Evolutionary conservation across 352 stramenopile species (phyloP), one percentile per base, ranked within the genome.

Genomic region (Pythium aristosporum): DNA sequence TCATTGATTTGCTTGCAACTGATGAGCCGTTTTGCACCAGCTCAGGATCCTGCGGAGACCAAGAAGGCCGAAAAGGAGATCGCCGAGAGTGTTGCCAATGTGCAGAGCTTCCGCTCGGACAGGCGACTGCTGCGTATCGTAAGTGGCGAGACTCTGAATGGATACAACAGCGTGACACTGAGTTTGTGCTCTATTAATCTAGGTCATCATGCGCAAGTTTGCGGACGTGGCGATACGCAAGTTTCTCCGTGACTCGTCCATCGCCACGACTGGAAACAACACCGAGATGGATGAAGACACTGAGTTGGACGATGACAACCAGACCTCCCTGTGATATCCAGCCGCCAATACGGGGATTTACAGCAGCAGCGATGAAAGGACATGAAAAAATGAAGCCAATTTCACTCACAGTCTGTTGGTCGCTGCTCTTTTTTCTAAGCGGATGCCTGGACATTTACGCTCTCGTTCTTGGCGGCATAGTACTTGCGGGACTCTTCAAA

Each of bases 401-500:
- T 58, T 57, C 39, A 48, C 23, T 18, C 42, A 25, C 50, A 23
- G 5, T n/a, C n/a, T 13, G 5, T 25, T 46, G 39, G 11, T 13
- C 32, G 44, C 28, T 28, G 52, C 8, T 32, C 46, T 59, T 8
- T 23, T 23, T 2, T 56, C 59, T 68, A 68, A 13, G 51, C 65
- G 4, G 64, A 63, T 3, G 77, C 69, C 53, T 70, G 65, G 11
- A 87, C 76, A 10, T 85, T 88, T 30, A 89, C 73, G 25, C 74
- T 75, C 57, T 85, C 85, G 47, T 82, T 89, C 74, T 94, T 97
- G 46, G 80, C 75, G 9, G 84, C 89, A 64, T 97, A 88, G 70
- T 98, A 99, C 55, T 96, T 91, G 57, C 96, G 89, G 71, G 87
- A 98, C 34, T 98, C 94, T 56, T 98, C 89, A 64, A 99, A 99